Evolutionary conservation across 2,329 filamentous ascomycete species (phyloP), one percentile per base, ranked within the genome.

Genomic region (Cytospora leucostoma): DNA sequence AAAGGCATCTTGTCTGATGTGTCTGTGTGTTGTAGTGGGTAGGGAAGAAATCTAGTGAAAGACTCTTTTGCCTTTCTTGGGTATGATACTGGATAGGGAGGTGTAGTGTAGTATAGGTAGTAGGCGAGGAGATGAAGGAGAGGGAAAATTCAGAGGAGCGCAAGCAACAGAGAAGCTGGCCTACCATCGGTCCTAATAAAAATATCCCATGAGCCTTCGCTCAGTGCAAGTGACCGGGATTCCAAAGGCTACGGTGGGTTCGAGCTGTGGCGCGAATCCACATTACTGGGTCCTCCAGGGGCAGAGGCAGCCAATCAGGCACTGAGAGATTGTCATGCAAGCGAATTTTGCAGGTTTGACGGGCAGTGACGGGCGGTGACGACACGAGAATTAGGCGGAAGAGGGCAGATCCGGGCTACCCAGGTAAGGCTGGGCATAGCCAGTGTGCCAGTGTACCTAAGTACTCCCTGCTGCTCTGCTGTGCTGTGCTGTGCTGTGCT

Each of bases 1-100:
- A 76, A 76, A 69, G 66, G 66, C 76, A 78, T 78, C 60, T 72
- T 77, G 73, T 67, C 65, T 68, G 67, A 70, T 73, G 56, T 65
- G 49, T 57, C 57, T 59, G 65, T 62, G 47, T 60, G 64, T 50
- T 35, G 63, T 54, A 40, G 59, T 64, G 65, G 32, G 44, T 19
- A 56, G 53, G 37, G 35, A 32, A 62, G 59, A 65, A 37, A 61
- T 60, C 56, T 54, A 56, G 38, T 33, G 33, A 53, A 47, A 57
- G 55, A 56, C 34, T 53, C 54, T 34, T 27, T 35, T 11, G 49
- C 35, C 13, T 15, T 56, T 40, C 33, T 50, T 35, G 17, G n/a
- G 13, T 15, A 32, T 47, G 34, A 32, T 13, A 55, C 35, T 49
- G 27, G 4, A 27, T 27, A 27, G 27, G 27, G 27, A 27, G 27